Conservation (phyloP, 75 land plant species). For the Adiantum capillusveneris region DNA sequence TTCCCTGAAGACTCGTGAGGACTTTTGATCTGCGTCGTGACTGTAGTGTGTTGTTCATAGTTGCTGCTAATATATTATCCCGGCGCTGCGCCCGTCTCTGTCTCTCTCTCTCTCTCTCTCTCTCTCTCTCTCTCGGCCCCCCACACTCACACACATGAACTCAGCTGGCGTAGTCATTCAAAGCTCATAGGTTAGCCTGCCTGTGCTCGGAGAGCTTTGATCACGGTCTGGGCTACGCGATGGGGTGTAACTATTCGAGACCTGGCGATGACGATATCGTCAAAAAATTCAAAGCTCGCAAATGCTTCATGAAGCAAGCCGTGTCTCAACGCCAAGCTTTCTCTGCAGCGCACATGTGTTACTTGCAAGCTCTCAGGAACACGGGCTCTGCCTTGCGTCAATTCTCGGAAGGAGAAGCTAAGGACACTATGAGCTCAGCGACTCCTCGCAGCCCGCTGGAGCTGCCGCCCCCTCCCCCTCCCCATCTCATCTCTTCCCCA, state of each 20-base stretch:
- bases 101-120: too few relatives aligned
- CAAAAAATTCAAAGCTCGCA: slow-evolving; percentile 66
- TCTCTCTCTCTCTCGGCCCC: too few relatives aligned
- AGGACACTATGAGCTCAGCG: slow-evolving; percentile 11
- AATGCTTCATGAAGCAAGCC: slow-evolving; percentile 71
- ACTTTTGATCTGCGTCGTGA: too few relatives aligned
- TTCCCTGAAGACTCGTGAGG: too few relatives aligned
- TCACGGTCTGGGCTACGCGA: too few relatives aligned
- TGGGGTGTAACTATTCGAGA: slow-evolving; percentile 82
- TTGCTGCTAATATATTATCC: too few relatives aligned
- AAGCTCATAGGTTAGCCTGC: too few relatives aligned
- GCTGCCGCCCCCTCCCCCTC: slow-evolving; percentile 19
- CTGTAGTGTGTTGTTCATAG: too few relatives aligned
- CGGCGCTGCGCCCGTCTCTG: too few relatives aligned
- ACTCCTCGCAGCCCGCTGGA: slow-evolving; percentile 20
- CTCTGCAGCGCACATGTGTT: slow-evolving; percentile 58
- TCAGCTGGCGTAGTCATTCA: too few relatives aligned
- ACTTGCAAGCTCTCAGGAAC: slow-evolving; percentile 55
- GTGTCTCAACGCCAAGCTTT: slow-evolving; percentile 60
- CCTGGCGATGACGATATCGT: slow-evolving; percentile 68
- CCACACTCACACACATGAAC: too few relatives aligned
- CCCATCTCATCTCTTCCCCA: slow-evolving; percentile 16
- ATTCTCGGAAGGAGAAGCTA: slow-evolving; percentile 55
- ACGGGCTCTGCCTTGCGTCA: slow-evolving; percentile 73
- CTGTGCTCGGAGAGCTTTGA: too few relatives aligned